A percentile compares a stretch with the other conserved stretches of the same genome.
Conservation (phyloP, 2,329 filamentous ascomycete species). For the Helminthosporium solani region DNA sequence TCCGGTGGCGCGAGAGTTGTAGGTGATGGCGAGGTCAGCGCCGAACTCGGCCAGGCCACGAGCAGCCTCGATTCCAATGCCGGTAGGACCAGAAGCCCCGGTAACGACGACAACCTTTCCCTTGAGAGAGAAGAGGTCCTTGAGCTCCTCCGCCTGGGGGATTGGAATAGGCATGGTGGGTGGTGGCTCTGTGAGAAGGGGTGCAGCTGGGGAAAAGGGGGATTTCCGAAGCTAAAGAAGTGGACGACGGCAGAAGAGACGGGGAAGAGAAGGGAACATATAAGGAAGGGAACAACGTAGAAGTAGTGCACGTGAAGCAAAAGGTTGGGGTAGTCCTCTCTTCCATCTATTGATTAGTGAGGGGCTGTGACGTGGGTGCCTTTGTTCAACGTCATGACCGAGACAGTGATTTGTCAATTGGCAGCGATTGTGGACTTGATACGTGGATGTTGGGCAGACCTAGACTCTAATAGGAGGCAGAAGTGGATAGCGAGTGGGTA, state of each 20-base stretch:
- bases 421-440: conserved; percentile 21
- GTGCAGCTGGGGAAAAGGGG: conserved; percentile 5
- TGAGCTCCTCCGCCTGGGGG: conserved; percentile 59
- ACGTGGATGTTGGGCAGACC: conserved; percentile 17
- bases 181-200: conserved; percentile 9
- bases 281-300: conserved; percentile 30
- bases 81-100: conserved; percentile 61
- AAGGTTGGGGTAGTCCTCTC: conserved; percentile 18
- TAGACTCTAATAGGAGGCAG: conserved; percentile 7
- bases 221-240: conserved; percentile 11
- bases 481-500: conserved; percentile 7
- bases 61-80: conserved; percentile 68
- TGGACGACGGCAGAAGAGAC: conserved; percentile 14
- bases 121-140: conserved; percentile 57
- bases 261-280: conserved; percentile 25
- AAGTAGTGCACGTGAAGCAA: conserved; percentile 32
- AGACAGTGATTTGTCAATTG: conserved; percentile 22
- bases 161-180: conserved; percentile 59
- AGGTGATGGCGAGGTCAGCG: conserved; percentile 66
- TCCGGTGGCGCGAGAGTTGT: conserved; percentile 61
- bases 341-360: conserved; percentile 33
- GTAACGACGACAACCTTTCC: conserved; percentile 56
- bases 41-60: conserved; percentile 66
- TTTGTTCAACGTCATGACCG: conserved; percentile 21
- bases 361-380: conserved; percentile 29